Evolutionary conservation across 495 filamentous ascomycete species (phyloP), one percentile per base, ranked within the genome.

Genomic region (Xylaria castorea): DNA sequence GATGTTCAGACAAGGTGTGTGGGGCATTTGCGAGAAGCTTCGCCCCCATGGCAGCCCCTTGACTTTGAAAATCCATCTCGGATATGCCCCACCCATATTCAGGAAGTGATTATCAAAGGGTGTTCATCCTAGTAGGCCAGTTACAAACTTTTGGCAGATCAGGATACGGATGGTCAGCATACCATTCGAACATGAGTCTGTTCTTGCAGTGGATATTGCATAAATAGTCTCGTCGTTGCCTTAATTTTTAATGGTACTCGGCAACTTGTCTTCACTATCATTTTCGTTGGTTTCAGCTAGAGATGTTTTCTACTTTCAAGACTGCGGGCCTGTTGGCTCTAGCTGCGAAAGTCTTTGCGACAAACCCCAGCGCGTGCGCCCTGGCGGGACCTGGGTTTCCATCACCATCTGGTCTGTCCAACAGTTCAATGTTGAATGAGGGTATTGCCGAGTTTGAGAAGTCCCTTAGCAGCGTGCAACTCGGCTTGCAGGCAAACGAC

Each of bases 1-100:
- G 16, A 22, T 61, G 20, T 4, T 44, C 5, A 63, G 16, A 6
- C 38, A 38, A 6, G 22, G n/a, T 16, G 8, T 51, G 64, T 66
- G 64, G 64, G 64, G 64, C 64, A 38, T 66, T 66, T 51, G 64
- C 64, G 64, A 66, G 64, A 48, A n/a, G 27, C 38, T 48, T 14
- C 4, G 22, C 22, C 42, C 61, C 27, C 27, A 7, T 50, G 2
- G 22, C 2, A 20, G 27, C 18, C n/a, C 58, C 11, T 7, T 38
- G 0, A 38, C 18, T 34, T 32, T 32, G 40, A 22, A 46, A 53
- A 53, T 34, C 11, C 30, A 51, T 66, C 44, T 66, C 64, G 46
- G 27, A 51, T 53, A 46, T 34, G 40, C 62, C 62, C 62, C 62
- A 34, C 62, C 11, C 12, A 16, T n/a, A 42, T 20, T 50, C 9